phyloP scores from a whole-genome alignment of 257 asterid species.

The Ophiorrhiza pumila region DNA sequence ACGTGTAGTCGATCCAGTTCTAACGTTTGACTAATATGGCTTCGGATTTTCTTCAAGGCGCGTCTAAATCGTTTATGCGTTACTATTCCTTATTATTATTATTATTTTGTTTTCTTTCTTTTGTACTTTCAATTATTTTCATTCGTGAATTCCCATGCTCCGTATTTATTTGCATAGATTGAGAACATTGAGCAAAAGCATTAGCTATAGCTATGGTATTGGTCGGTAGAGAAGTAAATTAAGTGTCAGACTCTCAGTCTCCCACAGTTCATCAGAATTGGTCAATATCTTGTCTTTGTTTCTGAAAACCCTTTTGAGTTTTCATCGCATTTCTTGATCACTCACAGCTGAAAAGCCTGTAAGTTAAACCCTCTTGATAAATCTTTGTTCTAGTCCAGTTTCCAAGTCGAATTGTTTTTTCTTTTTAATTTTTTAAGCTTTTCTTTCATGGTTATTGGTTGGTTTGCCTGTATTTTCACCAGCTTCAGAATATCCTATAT shows the following conservation, averaged over 20 bases:
- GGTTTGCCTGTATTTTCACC: not conserved
- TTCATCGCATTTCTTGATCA: conserved; percentile 1
- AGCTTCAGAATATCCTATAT: not conserved
- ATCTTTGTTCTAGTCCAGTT: not conserved
- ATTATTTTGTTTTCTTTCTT: not conserved
- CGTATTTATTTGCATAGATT: not conserved
- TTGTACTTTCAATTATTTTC: not conserved
- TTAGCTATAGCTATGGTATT: not conserved
- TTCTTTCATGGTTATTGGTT: not conserved
- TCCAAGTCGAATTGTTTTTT: not conserved
- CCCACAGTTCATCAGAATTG: not conserved
- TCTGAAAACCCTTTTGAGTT: not conserved
- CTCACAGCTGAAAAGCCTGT: conserved; percentile 10
- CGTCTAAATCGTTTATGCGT: not conserved
- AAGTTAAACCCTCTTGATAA: not conserved
- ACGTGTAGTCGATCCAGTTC: not conserved
- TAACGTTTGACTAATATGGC: not conserved
- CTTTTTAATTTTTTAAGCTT: not conserved
- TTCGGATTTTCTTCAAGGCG: conserved; percentile 1
- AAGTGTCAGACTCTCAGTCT: conserved; percentile 7
- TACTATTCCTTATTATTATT: too few relatives aligned
- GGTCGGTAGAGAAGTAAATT: not conserved
- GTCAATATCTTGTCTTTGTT: not conserved
- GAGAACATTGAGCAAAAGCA: not conserved
- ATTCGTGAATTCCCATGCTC: conserved; percentile 4